Conservation (phyloP, 2,329 filamentous ascomycete species). For the Aspergillus tubingensis region DNA sequence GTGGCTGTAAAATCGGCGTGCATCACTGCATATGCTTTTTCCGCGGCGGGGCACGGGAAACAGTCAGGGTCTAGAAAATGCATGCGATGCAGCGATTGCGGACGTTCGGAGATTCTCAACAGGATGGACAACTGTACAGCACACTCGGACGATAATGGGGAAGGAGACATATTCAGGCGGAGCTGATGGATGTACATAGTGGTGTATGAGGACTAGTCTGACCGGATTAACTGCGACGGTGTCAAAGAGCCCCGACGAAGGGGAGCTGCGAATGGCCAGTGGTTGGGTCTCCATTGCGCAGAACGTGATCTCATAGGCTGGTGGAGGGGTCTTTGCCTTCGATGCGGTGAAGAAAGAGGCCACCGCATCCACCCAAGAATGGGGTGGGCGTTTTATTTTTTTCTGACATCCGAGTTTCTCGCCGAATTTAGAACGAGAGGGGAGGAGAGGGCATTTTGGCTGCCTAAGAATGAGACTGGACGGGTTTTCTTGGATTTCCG, state of each 20-base stretch:
- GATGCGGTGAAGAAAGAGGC: conserved; percentile 33
- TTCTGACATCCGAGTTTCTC: conserved; percentile 16
- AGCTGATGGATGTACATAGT: background rate
- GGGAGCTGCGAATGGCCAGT: conserved; percentile 10
- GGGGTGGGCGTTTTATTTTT: background rate
- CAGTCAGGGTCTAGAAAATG: background rate
- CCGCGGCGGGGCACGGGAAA: conserved; percentile 4
- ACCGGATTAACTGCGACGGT: background rate
- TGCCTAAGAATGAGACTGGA: conserved; percentile 11
- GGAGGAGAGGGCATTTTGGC: background rate
- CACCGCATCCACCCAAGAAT: conserved; percentile 4
- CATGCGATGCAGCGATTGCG: conserved; percentile 2
- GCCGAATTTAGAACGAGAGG: conserved; percentile 11
- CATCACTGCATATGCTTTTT: conserved; percentile 1
- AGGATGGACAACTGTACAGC: conserved; percentile 3
- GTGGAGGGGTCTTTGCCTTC: conserved; percentile 22
- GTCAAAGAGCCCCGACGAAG: conserved; percentile 11
- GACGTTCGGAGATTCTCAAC: conserved; percentile 2
- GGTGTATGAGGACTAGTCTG: background rate
- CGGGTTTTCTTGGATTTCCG: background rate
- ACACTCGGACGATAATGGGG: background rate
- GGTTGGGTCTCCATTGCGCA: conserved; percentile 3
- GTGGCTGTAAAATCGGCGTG: background rate
- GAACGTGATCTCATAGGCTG: conserved; percentile 22
- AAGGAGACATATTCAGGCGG: background rate